Evolutionary conservation across 2,329 filamentous ascomycete species (phyloP).

Genomic region (Xylaria sp.): DNA sequence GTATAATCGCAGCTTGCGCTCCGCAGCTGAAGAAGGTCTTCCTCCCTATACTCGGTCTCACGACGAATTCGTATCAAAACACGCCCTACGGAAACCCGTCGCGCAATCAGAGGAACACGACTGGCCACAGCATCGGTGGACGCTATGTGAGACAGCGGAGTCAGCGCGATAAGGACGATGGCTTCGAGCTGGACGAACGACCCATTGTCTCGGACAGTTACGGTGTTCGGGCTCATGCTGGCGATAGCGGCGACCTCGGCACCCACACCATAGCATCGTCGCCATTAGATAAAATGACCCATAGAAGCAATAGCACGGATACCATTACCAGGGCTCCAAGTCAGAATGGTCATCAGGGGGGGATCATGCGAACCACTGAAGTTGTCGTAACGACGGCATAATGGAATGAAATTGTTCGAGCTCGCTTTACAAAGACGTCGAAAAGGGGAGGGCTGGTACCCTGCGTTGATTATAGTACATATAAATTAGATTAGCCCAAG

Average conservation of each 20-base stretch:
- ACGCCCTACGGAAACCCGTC: conserved; percentile 26
- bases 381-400: conserved; percentile 32
- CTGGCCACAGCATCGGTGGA: conserved; percentile 21
- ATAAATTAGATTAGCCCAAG: not conserved
- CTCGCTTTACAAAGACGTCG: not conserved
- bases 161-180: conserved; percentile 24
- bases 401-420: not conserved
- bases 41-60: conserved; percentile 26
- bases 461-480: not conserved
- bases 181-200: conserved; percentile 34
- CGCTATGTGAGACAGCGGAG: conserved; percentile 34
- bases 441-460: not conserved
- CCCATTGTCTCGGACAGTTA: conserved; percentile 33
- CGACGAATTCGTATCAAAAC: conserved; percentile 26
- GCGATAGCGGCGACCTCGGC: conserved; percentile 18
- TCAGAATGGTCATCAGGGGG: conserved; percentile 2
- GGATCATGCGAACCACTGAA: conserved; percentile 36
- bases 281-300: conserved; percentile 17
- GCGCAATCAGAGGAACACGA: conserved; percentile 22
- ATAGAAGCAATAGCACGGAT: conserved; percentile 25
- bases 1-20: conserved; percentile 55
- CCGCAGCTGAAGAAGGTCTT: conserved; percentile 51
- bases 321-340: conserved; percentile 13
- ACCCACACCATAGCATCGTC: conserved; percentile 20
- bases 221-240: conserved; percentile 11